Conservation (phyloP, 805 yeast genomes). For the Lachancea thermotolerans region DNA sequence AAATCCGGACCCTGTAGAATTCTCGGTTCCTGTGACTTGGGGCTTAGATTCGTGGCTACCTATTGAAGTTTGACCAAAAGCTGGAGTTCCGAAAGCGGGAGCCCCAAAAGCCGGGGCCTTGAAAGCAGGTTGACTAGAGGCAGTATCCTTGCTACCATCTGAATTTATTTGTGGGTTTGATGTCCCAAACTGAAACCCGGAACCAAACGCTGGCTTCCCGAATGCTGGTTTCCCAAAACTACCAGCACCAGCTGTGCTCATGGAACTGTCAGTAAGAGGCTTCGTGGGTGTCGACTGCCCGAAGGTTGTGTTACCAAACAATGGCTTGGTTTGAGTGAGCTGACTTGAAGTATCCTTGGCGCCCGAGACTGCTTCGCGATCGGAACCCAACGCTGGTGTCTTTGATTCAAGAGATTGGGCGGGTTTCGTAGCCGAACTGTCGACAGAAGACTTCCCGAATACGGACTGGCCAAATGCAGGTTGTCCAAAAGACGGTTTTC, state of each 20-base stretch:
- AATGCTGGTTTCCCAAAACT: background rate
- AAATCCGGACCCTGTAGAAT: background rate
- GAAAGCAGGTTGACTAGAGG: too few relatives aligned
- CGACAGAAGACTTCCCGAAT: background rate
- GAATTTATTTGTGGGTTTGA: background rate
- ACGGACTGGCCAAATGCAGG: conserved; percentile 14
- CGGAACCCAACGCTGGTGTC: background rate
- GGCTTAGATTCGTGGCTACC: background rate
- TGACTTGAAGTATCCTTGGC: background rate
- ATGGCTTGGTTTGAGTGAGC: too few relatives aligned
- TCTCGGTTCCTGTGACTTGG: background rate
- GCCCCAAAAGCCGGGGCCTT: conserved; percentile 9
- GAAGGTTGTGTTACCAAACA: too few relatives aligned
- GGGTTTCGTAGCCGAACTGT: background rate
- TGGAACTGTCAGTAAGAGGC: too few relatives aligned
- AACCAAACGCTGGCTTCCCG: background rate
- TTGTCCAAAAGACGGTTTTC: conserved; percentile 2
- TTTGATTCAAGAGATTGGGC: background rate
- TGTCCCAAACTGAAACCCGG: background rate
- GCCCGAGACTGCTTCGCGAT: background rate
- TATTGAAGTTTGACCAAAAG: background rate
- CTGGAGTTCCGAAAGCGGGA: conserved; percentile 16
- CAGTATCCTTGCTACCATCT: too few relatives aligned
- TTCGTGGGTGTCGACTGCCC: too few relatives aligned
- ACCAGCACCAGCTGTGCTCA: background rate